phyloP scores from a whole-genome alignment of 257 asterid species.

The Capsicum pubescens region DNA sequence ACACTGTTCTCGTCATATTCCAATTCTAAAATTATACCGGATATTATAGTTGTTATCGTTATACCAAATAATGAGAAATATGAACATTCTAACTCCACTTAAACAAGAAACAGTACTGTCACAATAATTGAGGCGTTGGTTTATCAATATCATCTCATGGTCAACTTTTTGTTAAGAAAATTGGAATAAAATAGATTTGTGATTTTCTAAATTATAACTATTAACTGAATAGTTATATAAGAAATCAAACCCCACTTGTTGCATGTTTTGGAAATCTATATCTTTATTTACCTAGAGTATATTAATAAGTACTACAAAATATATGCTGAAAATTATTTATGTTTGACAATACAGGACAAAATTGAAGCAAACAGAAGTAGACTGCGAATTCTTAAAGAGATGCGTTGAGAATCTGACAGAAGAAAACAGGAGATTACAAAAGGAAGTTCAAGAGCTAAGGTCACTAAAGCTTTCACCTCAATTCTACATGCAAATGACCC shows the following conservation, averaged over 20 bases:
- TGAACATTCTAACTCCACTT: not conserved
- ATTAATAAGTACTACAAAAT: not conserved
- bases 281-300: too few species aligned
- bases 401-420: slow-evolving; percentile 74
- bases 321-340: not conserved
- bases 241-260: too few species aligned
- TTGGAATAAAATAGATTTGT: too few species aligned
- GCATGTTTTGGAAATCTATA: not conserved
- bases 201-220: too few species aligned
- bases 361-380: slow-evolving; percentile 86
- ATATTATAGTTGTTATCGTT: too few species aligned
- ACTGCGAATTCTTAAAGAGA: slow-evolving; percentile 74
- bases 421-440: slow-evolving; percentile 70
- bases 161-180: too few species aligned
- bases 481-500: slow-evolving; percentile 81
- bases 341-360: slow-evolving; percentile 55
- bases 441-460: slow-evolving; percentile 79
- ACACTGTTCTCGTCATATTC: too few species aligned
- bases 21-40: too few species aligned
- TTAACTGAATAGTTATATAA: too few species aligned
- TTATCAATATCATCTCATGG: too few species aligned
- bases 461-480: slow-evolving; percentile 73
- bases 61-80: not conserved
- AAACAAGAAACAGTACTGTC: not conserved
- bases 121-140: too few species aligned